A percentile compares a stretch with the other conserved stretches of the same genome.
Evolutionary conservation across 2,329 filamentous ascomycete species (phyloP).

Genomic region (Pseudovirgaria hyperparasitica): DNA sequence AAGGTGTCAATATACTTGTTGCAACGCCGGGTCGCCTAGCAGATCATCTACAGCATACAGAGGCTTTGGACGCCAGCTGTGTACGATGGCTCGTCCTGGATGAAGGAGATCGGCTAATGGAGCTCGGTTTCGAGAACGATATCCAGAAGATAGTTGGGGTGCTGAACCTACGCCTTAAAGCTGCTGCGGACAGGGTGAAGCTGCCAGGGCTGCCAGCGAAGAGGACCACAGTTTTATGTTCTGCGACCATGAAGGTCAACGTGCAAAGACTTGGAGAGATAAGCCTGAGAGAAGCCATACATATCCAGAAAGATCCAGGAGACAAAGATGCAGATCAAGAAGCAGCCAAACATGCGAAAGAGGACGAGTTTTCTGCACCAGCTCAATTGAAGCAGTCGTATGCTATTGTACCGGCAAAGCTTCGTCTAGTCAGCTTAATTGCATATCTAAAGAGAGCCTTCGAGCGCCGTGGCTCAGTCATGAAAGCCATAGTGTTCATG

Average conservation of each 20-base stretch:
- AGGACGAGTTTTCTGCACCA: constrained; percentile 62
- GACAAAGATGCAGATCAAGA: constrained; percentile 39
- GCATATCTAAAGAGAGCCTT: constrained; percentile 79
- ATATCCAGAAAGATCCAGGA: constrained; percentile 58
- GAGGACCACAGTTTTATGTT: constrained; percentile 81
- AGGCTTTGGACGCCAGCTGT: constrained; percentile 74
- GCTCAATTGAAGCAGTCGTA: constrained; percentile 91
- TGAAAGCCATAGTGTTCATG: constrained; percentile 95
- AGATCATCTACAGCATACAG: constrained; percentile 87
- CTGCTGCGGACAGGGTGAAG: constrained; percentile 46
- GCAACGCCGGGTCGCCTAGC: constrained; percentile 84
- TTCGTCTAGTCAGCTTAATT: constrained; percentile 77
- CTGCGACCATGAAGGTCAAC: constrained; percentile 95
- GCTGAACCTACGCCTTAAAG: constrained; percentile 52
- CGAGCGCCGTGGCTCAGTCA: constrained; percentile 74
- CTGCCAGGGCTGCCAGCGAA: constrained; percentile 57
- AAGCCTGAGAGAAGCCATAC: constrained; percentile 82
- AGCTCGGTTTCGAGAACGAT: constrained; percentile 92
- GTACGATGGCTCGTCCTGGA: constrained; percentile 92
- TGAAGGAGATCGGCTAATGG: constrained; percentile 96
- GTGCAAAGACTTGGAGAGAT: constrained; percentile 90
- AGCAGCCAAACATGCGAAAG: constrained; percentile 28
- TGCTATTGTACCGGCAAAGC: constrained; percentile 73
- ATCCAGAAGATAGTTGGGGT: constrained; percentile 75
- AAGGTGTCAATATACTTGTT: constrained; percentile 90